Conservation (phyloP, 2,329 filamentous ascomycete species). For the Sporothrix phasma region DNA sequence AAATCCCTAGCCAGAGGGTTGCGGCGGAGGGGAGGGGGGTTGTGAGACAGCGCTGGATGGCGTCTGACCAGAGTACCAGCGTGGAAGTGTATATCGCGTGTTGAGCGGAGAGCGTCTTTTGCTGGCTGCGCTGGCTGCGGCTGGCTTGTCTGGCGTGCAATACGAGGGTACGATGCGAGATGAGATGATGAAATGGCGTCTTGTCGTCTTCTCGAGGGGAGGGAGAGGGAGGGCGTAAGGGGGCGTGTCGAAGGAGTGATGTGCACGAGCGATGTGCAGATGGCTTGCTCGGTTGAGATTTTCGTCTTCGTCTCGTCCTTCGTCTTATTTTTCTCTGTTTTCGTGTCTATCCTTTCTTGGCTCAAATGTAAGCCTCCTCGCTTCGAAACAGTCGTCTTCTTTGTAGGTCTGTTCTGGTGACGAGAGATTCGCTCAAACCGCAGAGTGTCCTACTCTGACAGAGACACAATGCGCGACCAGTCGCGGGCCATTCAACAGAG, state of each 20-base stretch:
- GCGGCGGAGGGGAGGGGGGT: neutral
- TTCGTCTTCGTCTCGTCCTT: neutral
- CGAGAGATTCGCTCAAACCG: neutral
- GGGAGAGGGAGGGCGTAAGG: neutral
- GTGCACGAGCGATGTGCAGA: neutral
- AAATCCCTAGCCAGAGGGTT: neutral
- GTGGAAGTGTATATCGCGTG: neutral
- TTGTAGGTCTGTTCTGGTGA: neutral
- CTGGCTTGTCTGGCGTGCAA: too few species aligned
- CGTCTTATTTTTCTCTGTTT: neutral
- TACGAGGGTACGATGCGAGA: conserved; percentile 14
- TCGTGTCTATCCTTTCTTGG: neutral
- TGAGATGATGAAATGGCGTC: conserved; percentile 15
- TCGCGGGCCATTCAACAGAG: conserved; percentile 12
- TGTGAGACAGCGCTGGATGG: neutral
- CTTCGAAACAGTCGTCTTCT: neutral
- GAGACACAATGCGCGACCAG: conserved; percentile 6
- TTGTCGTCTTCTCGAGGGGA: neutral
- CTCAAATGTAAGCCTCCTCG: neutral
- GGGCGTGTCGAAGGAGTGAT: neutral
- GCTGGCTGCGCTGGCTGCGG: neutral
- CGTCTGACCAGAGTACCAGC: conserved; percentile 1
- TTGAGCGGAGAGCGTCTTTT: conserved; percentile 2
- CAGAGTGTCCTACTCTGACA: neutral
- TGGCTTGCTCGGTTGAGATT: neutral